Percentiles rank a stretch among this genome's conserved stretches.
Evolutionary conservation across 176 grass and related monocot species (phyloP).

Genomic region (Rhynchospora breviuscula): DNA sequence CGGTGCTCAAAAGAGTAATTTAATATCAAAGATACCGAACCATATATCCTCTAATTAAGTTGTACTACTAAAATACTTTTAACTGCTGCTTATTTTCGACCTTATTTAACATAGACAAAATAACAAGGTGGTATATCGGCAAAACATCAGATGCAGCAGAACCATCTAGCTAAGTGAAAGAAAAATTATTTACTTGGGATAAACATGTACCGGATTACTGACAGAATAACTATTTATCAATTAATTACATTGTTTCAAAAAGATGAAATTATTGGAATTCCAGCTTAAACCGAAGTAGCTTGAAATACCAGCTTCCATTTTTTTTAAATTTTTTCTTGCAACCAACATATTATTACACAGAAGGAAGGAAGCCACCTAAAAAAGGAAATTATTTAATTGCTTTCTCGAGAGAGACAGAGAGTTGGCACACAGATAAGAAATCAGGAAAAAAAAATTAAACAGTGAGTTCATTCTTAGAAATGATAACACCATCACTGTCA

Average conservation of each 20-base stretch:
- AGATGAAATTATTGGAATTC: not conserved
- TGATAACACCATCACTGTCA: constrained; percentile 31
- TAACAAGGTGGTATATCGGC: not conserved
- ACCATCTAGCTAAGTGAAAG: not conserved
- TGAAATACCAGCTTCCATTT: not conserved
- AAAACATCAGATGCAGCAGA: not conserved
- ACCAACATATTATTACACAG: not conserved
- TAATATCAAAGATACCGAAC: too few species aligned
- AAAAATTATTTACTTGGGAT: not conserved
- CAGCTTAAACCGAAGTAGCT: not conserved
- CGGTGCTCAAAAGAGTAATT: too few species aligned
- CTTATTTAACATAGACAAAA: too few species aligned
- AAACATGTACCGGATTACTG: not conserved
- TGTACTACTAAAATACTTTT: too few species aligned
- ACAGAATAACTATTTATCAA: not conserved
- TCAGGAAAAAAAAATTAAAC: not conserved
- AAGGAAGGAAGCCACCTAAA: not conserved
- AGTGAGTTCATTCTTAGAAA: constrained; percentile 26
- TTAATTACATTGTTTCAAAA: constrained; percentile 2
- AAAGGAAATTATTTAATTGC: not conserved
- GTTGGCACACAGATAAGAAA: not conserved
- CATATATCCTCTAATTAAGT: too few species aligned
- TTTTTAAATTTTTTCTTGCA: not conserved
- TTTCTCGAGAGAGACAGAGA: not conserved
- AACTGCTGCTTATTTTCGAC: too few species aligned